phyloP scores from a whole-genome alignment of 2,329 filamentous ascomycete species.

The Pseudogymnoascus sp. region DNA sequence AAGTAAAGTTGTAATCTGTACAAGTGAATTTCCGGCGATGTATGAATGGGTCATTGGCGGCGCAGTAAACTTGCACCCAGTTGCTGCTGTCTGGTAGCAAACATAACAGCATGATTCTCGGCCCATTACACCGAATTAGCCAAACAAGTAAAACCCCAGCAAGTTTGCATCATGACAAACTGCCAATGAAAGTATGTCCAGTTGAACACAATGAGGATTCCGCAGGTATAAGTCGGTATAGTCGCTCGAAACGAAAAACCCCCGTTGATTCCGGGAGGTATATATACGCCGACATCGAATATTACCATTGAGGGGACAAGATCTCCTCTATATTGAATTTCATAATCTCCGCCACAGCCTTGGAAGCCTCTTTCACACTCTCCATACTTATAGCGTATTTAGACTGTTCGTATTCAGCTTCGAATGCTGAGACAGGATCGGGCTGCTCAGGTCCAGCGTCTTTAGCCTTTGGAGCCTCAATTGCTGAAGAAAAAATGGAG shows the following conservation, averaged over 20 bases:
- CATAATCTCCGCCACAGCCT: background rate
- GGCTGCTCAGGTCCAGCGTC: background rate
- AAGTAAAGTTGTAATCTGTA: background rate
- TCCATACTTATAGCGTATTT: background rate
- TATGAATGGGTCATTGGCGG: background rate
- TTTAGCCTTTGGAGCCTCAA: background rate
- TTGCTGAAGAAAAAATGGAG: background rate
- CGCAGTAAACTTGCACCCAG: background rate
- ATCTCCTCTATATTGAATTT: background rate
- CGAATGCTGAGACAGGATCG: background rate
- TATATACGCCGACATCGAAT: background rate
- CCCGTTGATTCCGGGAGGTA: background rate
- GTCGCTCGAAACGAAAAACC: background rate
- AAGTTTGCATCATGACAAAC: background rate
- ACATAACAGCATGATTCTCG: background rate
- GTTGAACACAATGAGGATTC: background rate
- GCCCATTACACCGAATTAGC: background rate
- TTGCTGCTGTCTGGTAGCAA: slow-evolving; percentile 1
- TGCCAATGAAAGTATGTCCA: background rate
- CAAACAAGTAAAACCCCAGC: background rate
- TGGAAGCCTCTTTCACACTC: background rate
- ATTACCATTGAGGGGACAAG: background rate
- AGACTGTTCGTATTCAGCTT: background rate
- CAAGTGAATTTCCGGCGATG: background rate
- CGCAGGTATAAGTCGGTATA: background rate